Conservation (phyloP, 2,329 filamentous ascomycete genomes). For the Fusarium drepaniforme region DNA sequence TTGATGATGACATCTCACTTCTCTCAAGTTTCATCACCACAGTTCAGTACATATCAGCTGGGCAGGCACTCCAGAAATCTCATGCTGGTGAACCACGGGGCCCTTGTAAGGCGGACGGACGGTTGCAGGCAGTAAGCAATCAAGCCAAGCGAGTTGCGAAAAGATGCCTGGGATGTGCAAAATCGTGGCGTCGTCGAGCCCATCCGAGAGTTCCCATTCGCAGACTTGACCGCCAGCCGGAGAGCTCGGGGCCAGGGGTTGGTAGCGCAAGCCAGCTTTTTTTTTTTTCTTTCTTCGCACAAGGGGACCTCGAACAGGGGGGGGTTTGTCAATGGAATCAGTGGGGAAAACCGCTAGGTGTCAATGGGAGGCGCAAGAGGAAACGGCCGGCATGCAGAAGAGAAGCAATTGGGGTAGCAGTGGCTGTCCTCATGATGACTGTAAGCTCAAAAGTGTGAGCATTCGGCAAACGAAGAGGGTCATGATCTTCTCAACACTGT, state of each 20-base stretch:
- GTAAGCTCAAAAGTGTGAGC: not conserved
- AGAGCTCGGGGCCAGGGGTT: slow-evolving; percentile 41
- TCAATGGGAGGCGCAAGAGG: slow-evolving; percentile 4
- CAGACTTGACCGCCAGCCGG: slow-evolving; percentile 36
- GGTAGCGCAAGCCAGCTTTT: slow-evolving; percentile 13
- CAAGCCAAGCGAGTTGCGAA: slow-evolving; percentile 4
- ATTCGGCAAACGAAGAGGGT: slow-evolving; percentile 1
- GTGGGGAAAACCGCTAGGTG: slow-evolving; percentile 4
- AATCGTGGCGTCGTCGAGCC: slow-evolving; percentile 25
- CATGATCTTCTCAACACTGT: slow-evolving; percentile 8
- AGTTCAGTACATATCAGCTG: slow-evolving; percentile 5
- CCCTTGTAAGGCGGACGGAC: slow-evolving; percentile 9
- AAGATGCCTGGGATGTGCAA: slow-evolving; percentile 24
- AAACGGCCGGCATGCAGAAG: not conserved
- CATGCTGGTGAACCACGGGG: slow-evolving; percentile 23
- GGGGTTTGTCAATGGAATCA: slow-evolving; percentile 10
- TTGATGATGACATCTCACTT: slow-evolving; percentile 37
- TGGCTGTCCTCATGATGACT: slow-evolving; percentile 17
- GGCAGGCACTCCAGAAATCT: slow-evolving; percentile 15
- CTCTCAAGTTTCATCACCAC: slow-evolving; percentile 22
- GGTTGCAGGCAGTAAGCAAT: not conserved
- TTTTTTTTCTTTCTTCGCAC: slow-evolving; percentile 11
- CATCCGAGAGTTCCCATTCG: slow-evolving; percentile 45
- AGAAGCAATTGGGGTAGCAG: slow-evolving; percentile 2
- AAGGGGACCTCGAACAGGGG: slow-evolving; percentile 16